phyloP scores from a whole-genome alignment of 345 rosid species.

The Populus pruinosa region DNA sequence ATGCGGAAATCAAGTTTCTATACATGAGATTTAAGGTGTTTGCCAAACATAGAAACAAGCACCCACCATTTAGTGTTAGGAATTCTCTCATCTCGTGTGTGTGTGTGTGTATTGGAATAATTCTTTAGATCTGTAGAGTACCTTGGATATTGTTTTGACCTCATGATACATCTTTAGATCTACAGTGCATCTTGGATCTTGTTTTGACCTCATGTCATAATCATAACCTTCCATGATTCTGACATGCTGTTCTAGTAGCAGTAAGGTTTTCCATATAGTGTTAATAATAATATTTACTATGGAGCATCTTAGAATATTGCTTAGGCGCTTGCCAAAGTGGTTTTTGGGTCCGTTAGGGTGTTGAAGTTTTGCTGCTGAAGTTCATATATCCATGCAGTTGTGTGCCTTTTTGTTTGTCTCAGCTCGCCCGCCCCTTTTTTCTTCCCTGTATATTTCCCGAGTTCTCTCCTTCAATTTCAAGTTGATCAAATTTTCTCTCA shows the following conservation, averaged over 20 bases:
- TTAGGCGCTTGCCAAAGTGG: not conserved
- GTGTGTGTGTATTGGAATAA: not conserved
- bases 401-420: not conserved
- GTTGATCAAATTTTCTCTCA: not conserved
- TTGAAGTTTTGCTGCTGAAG: not conserved
- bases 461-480: not conserved
- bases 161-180: not conserved
- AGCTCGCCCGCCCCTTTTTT: not conserved
- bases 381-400: not conserved
- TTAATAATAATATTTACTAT: not conserved
- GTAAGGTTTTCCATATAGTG: not conserved
- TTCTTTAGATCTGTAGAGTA: not conserved
- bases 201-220: not conserved
- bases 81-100: not conserved
- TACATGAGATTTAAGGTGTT: not conserved
- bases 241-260: not conserved
- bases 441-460: not conserved
- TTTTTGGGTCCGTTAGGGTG: not conserved
- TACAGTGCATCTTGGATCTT: no score
- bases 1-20: not conserved
- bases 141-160: not conserved
- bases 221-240: not conserved
- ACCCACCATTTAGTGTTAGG: not conserved
- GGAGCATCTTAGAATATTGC: not conserved
- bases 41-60: not conserved